Conservation (phyloP, 2,329 filamentous ascomycete genomes). For the Phialemoniopsis sp. region DNA sequence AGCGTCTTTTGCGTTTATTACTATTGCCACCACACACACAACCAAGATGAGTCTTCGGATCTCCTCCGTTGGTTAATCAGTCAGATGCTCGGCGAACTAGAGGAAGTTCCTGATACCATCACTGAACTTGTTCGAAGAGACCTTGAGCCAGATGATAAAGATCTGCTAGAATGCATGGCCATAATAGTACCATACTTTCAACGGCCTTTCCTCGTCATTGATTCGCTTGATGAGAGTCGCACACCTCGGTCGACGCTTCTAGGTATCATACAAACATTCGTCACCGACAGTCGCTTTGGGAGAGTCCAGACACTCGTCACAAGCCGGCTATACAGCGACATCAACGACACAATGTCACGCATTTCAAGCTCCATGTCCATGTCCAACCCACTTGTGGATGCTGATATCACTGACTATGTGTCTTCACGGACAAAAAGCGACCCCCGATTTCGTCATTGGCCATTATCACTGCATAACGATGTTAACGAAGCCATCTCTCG, state of each 20-base stretch:
- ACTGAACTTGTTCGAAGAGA: constrained; percentile 2
- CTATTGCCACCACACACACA: constrained; percentile 12
- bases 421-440: neutral
- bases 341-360: constrained; percentile 1
- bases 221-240: constrained; percentile 15
- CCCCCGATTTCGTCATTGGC: constrained; percentile 3
- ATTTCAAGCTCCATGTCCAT: constrained; percentile 3
- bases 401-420: constrained; percentile 9
- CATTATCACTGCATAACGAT: neutral
- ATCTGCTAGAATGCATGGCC: constrained; percentile 7
- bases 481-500: constrained; percentile 2
- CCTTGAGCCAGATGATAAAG: constrained; percentile 5
- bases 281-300: constrained; percentile 5
- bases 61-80: constrained; percentile 12
- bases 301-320: constrained; percentile 10
- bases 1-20: constrained; percentile 10
- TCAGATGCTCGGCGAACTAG: constrained; percentile 7
- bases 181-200: constrained; percentile 2
- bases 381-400: constrained; percentile 4
- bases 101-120: constrained; percentile 7
- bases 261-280: constrained; percentile 5
- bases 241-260: constrained; percentile 6
- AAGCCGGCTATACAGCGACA: constrained; percentile 12
- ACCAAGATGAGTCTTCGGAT: constrained; percentile 9
- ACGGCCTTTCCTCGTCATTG: constrained; percentile 10